These are phyloP conservation scores for Botryotinia calthae DNA, from an alignment of 2,329 filamentous ascomycete species.

Conservation along the genomic window DNA sequence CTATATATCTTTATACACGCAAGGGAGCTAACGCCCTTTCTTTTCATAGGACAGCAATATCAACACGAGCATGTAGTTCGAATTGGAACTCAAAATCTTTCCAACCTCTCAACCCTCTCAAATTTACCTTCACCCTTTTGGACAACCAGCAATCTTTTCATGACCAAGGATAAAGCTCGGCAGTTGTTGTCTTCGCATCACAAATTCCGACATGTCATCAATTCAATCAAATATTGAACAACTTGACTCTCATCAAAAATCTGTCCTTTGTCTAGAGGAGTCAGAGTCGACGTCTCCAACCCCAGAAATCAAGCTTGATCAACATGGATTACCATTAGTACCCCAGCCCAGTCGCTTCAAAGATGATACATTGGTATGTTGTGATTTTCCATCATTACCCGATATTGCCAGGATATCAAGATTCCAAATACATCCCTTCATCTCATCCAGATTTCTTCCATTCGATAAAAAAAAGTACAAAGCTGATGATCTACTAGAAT, in stretches of 20 bases:
- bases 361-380: slow-evolving; percentile 36
- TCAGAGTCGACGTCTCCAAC: slow-evolving; percentile 8
- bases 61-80: slow-evolving; percentile 3
- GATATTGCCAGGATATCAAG: neutral
- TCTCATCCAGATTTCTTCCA: slow-evolving; percentile 3
- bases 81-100: neutral
- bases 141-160: neutral
- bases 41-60: neutral
- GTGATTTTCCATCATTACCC: neutral
- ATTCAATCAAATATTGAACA: slow-evolving; percentile 10
- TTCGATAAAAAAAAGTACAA: neutral
- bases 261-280: slow-evolving; percentile 18
- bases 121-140: neutral
- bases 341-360: slow-evolving; percentile 37
- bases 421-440: slow-evolving; percentile 4
- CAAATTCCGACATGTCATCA: slow-evolving; percentile 6
- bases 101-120: neutral
- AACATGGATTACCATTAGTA: slow-evolving; percentile 33
- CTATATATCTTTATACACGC: neutral
- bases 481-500: slow-evolving; percentile 28
- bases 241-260: slow-evolving; percentile 8
- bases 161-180: neutral
- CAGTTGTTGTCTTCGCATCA: neutral
- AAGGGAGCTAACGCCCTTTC: neutral
- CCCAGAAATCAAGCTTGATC: slow-evolving; percentile 27